Evolutionary conservation across 2,329 filamentous ascomycete species (phyloP), one percentile per base, ranked within the genome.

Genomic region (Ophidiomyces ophidiicola): DNA sequence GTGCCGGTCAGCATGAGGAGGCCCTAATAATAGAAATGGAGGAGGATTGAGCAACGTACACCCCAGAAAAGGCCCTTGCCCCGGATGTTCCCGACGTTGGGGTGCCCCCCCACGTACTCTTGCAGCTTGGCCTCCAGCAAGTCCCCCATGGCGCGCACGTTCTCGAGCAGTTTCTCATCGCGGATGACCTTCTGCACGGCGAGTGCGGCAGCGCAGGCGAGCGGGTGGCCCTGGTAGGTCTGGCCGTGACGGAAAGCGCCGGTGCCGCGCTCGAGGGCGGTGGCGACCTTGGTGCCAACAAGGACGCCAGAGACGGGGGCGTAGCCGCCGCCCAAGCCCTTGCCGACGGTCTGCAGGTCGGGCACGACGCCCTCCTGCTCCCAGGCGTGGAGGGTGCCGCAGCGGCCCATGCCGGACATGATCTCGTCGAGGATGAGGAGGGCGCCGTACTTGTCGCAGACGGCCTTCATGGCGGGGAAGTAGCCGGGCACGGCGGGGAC

Each of bases 381-480:
- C 71, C 71, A 78, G 5, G 70, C 73, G 47, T 76, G 72, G 2
- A 74, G 51, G 1, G 68, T 69, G 1, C 72, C 74, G n/a, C 62
- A 66, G 5, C 74, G 66, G 5, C 74, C 74, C 61, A 72, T 70
- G 2, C 74, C 74, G 45, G 66, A 71, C 79, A 86, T 83, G 31
- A 85, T 69, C 53, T 88, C 83, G 50, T 90, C 84, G 0, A 88
- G 60, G 32, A 88, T 78, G n/a, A 90, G 64, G 0, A 90, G 69
- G 0, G 78, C 75, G 0, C 79, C 82, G 51, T 88, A 68, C 44
- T 72, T 74, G 37, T 79, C 70, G 54, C 83, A 90, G 1, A 90
- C 64, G 1, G 63, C 61, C 50, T 72, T 71, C 58, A 88, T 74
- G 0, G 78, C 80, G 36, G 66, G 60, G 35, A 87, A 74, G 48